These are phyloP conservation scores for Pyropia yezoensis DNA, from an alignment of 23 red algal species.

Conservation along the genomic window DNA sequence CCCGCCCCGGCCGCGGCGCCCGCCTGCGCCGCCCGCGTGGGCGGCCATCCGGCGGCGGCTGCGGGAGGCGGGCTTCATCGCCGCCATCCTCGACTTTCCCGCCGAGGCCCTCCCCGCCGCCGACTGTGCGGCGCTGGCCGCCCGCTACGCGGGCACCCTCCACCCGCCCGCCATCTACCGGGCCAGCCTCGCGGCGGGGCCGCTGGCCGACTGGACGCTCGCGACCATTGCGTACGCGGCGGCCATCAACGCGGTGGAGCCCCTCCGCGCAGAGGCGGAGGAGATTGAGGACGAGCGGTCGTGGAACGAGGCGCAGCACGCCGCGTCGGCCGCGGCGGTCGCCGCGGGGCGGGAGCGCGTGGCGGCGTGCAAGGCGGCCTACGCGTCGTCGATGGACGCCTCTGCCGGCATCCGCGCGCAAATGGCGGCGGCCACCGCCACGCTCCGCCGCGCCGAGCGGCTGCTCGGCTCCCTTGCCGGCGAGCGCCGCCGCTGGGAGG, in stretches of 20 bases:
- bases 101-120: conserved; percentile 17
- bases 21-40: conserved; percentile 16
- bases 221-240: conserved; percentile 28
- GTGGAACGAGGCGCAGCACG: conserved; percentile 25
- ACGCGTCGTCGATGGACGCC: conserved; percentile 31
- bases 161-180: too few relatives aligned
- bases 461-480: conserved; percentile 51
- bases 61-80: conserved; percentile 48
- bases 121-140: conserved; percentile 22
- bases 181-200: conserved; percentile 35
- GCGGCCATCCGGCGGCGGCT: conserved; percentile 33
- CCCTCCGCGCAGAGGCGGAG: conserved; percentile 28
- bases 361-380: conserved; percentile 29
- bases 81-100: conserved; percentile 42
- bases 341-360: conserved; percentile 20
- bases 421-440: conserved; percentile 34
- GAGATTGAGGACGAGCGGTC: conserved; percentile 40
- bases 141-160: conserved; percentile 5
- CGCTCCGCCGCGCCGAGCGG: conserved; percentile 29
- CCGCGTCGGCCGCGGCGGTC: conserved; percentile 21
- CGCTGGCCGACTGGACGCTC: conserved; percentile 58
- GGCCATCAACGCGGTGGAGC: conserved; percentile 30
- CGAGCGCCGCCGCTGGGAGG: conserved; percentile 54
- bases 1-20: neutral
- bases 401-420: conserved; percentile 28